Evolutionary conservation across 805 yeast species (phyloP), one percentile per base, ranked within the genome.

Genomic region (Brettanomyces naardenensis): DNA sequence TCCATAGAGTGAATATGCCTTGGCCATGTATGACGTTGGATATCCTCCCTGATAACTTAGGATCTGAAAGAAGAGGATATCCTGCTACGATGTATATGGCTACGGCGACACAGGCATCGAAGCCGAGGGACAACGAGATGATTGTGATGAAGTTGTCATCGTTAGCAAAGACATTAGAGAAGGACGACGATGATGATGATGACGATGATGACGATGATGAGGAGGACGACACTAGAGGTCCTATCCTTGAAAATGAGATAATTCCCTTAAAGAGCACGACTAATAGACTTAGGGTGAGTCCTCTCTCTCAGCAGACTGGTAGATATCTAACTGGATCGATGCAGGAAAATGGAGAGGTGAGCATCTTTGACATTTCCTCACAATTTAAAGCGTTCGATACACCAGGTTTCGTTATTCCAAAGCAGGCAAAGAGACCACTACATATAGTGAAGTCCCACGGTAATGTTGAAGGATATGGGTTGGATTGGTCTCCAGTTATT

Each of bases 21-120:
- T 92, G 97, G 97, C 97, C 98, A 10, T 88, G 97, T 64, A 65
- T 92, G 56, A 87, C 97, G 3, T 68, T 92, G 43, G 97, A 90
- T 54, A 65, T 92, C 17, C 64, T 92, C 37, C 95, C 95, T 5
- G 98, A 92, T 57, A 66, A 68, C 37, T 67, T 85, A 42, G 98
- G 98, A 9, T 67, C 73, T 36, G 97, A 88, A 60, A 80, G 98
- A 66, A 75, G 95, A 63, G 71, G 73, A 31, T 92, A 78, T 53
- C 98, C 98, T 4, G 95, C 94, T 30, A 71, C 92, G 2, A 66
- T 88, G 52, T 84, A 85, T 54, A 60, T 89, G 40, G 78, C 94
- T 10, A 84, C 97, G 2, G 97, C 96, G 4, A 87, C 97, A 1
- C 98, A 92, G 62, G 97, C 98, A 4, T 68, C 80, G 33, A 77